These are phyloP conservation scores for Aegilops sharonensis DNA, from an alignment of 176 grass and related monocot genomes.

Conservation along the genomic window DNA sequence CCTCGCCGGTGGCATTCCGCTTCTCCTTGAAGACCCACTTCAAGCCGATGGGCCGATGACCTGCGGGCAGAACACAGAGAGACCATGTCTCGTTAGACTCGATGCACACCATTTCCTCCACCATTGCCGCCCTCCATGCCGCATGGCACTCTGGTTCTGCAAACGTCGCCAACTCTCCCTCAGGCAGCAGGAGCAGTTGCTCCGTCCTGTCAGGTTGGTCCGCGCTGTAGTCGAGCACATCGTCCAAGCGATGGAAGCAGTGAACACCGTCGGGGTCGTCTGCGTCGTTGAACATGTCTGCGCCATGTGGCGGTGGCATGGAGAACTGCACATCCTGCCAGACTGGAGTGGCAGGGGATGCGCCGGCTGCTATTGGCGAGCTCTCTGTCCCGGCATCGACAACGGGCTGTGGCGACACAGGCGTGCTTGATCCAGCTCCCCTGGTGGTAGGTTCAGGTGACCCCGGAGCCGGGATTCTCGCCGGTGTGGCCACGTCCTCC, in stretches of 20 bases:
- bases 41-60: neutral
- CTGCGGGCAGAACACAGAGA: neutral
- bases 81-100: neutral
- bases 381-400: too few species aligned
- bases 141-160: neutral
- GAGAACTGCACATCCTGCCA: too few species aligned
- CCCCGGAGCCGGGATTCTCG: too few species aligned
- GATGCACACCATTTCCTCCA: neutral
- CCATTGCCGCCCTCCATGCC: neutral
- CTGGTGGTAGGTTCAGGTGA: too few species aligned
- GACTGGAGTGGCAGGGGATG: fast-evolving
- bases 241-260: neutral
- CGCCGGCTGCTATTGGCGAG: fast-evolving
- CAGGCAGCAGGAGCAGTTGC: neutral
- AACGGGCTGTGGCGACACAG: too few species aligned
- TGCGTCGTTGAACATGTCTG: too few species aligned
- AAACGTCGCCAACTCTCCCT: neutral
- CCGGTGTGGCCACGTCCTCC: too few species aligned
- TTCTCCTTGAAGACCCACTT: neutral
- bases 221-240: neutral
- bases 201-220: fast-evolving
- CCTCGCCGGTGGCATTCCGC: neutral
- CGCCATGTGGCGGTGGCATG: fast-evolving
- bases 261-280: too few species aligned
- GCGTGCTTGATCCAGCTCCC: too few species aligned